Percentiles rank a stretch among this genome's conserved stretches.
Conservation (phyloP, 2,329 filamentous ascomycete species). For the Pestalotiopsis sp. region DNA sequence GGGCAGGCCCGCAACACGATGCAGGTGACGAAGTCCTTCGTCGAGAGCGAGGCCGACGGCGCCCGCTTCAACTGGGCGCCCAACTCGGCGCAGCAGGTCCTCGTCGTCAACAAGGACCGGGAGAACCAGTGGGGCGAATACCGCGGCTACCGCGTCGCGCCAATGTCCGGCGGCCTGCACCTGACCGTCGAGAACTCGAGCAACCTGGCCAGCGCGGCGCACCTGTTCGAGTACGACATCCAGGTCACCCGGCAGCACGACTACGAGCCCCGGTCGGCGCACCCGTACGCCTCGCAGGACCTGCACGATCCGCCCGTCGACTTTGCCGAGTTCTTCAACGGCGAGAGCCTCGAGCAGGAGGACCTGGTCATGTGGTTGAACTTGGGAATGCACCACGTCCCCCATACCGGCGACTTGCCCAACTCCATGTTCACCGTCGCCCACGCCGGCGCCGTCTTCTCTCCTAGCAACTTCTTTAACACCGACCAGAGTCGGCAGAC, state of each 20-base stretch:
- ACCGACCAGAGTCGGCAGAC: constrained; percentile 5
- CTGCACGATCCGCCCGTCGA: constrained; percentile 37
- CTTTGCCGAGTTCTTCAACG: constrained; percentile 43
- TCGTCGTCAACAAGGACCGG: constrained; percentile 33
- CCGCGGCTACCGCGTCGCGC: constrained; percentile 41
- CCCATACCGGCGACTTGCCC: constrained; percentile 36
- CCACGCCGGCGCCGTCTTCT: constrained; percentile 33
- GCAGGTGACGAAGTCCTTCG: constrained; percentile 21
- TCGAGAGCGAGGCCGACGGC: constrained; percentile 20
- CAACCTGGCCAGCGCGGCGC: constrained; percentile 28
- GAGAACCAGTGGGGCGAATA: constrained; percentile 41
- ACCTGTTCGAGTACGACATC: constrained; percentile 38
- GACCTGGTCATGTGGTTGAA: constrained; percentile 49
- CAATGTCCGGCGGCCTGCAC: constrained; percentile 30
- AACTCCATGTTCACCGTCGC: constrained; percentile 25
- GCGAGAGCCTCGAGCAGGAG: constrained; percentile 40
- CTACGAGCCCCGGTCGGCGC: constrained; percentile 38
- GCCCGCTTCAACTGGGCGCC: constrained; percentile 26
- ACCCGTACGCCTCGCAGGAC: constrained; percentile 26
- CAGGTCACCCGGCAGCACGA: constrained; percentile 44
- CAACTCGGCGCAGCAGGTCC: constrained; percentile 39
- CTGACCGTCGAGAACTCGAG: constrained; percentile 35
- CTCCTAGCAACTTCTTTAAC: constrained; percentile 35
- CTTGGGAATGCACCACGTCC: constrained; percentile 51
- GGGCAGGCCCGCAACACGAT: constrained; percentile 31